phyloP scores from a whole-genome alignment of 2,329 filamentous ascomycete species.

The Beauveria caledonica region DNA sequence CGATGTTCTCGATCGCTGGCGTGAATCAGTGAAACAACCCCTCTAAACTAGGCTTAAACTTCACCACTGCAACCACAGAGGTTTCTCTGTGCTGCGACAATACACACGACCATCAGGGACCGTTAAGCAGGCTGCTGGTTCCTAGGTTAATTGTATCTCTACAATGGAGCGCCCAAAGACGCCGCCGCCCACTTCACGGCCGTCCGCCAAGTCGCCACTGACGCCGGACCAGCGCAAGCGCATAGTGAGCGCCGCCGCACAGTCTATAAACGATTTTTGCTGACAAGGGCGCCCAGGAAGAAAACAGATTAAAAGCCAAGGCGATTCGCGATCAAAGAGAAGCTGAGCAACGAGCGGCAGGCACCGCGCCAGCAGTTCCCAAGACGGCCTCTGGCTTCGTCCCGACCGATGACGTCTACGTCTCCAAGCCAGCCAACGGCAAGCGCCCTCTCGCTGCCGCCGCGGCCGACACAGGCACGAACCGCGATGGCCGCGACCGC shows the following conservation, averaged over 20 bases:
- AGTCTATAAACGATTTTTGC: neutral
- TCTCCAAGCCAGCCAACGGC: constrained; percentile 35
- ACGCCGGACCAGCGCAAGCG: constrained; percentile 47
- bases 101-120: too few relatives aligned
- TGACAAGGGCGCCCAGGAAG: constrained; percentile 53
- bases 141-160: neutral
- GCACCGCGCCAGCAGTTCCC: constrained; percentile 32
- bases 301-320: constrained; percentile 81
- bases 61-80: neutral
- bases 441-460: constrained; percentile 61
- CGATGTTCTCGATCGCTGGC: neutral
- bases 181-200: constrained; percentile 30
- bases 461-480: constrained; percentile 40
- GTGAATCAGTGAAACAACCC: constrained; percentile 14
- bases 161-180: constrained; percentile 41
- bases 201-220: constrained; percentile 34
- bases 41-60: constrained; percentile 14
- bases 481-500: constrained; percentile 57
- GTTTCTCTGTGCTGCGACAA: neutral
- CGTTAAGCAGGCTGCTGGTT: neutral
- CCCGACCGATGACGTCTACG: constrained; percentile 54
- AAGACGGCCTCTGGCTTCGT: constrained; percentile 62
- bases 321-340: constrained; percentile 69
- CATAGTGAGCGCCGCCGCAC: constrained; percentile 35
- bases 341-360: constrained; percentile 46